Base-by-base conservation (phyloP, 129 eudicot genomes). In the Tagetes patula region DNA sequence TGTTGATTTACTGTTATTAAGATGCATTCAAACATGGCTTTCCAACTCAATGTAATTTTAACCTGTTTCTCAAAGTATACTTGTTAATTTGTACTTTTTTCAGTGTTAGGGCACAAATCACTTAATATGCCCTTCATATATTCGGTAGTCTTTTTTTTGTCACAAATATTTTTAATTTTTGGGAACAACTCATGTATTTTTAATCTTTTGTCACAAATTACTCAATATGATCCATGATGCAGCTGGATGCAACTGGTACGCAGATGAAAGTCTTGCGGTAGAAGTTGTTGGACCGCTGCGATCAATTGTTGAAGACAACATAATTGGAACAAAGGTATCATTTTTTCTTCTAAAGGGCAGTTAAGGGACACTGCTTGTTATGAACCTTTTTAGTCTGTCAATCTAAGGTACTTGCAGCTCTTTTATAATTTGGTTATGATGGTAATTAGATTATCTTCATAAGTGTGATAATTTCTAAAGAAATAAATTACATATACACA, bases 201-300 rank as follows among this genome's bases (percentile, higher is more conserved):
- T 20, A 20, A 20, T 20, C 27, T 20, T 20, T 20, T 20, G 27
- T 20, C 27, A 20, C 27, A 20, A 20, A 20, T 20, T 20, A 20
- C 27, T 20, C 27, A 20, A 20, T 20, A 20, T 37, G 72, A 69
- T 79, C 70, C 55, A 52, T 73, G 69, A 74, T 85, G 83, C 93
- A 94, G 99, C 79, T 94, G 84, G 97, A 90, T 83, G 97, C 99
- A 69, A 80, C 82, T 40, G 99, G 99, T 65, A 85, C 97, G 68
- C 94, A 94, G 99, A 94, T 85, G 99, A 94, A 88, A 94, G 97
- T 85, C 97, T 94, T 82, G 84, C 92, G 54, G 69, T 90, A 50
- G 97, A 94, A 83, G 41, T 94, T 46, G 77, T 83, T 37, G 96
- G 97, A 67, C 93, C 95, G 11, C 79, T 88, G 68, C 87, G 83